These are phyloP conservation scores for Sporobolomyces roseus DNA, from an alignment of 768 basidiomycete genomes.

Conservation along the genomic window DNA sequence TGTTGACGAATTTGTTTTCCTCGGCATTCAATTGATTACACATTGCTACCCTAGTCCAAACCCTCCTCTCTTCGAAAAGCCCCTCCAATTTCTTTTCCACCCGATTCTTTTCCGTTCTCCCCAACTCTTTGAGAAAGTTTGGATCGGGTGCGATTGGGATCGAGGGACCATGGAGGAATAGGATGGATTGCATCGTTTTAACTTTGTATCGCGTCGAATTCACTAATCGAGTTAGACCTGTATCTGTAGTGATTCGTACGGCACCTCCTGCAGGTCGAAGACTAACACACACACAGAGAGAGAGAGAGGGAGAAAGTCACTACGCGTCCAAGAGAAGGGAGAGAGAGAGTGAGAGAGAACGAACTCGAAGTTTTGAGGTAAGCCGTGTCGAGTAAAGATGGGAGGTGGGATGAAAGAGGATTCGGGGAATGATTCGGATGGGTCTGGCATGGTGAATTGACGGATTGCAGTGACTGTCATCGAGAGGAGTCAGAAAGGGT, in stretches of 20 bases:
- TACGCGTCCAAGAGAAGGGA: not conserved
- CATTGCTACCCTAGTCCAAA: conserved; percentile 84
- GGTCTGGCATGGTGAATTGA: conserved; percentile 64
- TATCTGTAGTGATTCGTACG: conserved; percentile 58
- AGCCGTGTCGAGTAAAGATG: conserved; percentile 73
- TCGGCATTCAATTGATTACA: conserved; percentile 70
- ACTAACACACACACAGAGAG: no score
- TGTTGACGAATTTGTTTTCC: conserved; percentile 68
- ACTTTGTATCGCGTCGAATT: conserved; percentile 81
- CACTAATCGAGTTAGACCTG: conserved; percentile 74
- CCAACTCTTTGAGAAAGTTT: conserved; percentile 3
- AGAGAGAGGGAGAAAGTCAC: not conserved
- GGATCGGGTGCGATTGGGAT: conserved; percentile 30
- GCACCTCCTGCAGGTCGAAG: conserved; percentile 6
- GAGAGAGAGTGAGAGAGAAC: no score
- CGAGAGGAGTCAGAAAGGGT: conserved; percentile 9
- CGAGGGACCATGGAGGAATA: conserved; percentile 28
- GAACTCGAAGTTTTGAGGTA: conserved; percentile 69
- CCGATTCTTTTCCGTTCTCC: conserved; percentile 24
- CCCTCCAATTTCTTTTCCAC: conserved; percentile 60
- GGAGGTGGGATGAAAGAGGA: conserved; percentile 72
- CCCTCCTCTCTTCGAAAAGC: conserved; percentile 69
- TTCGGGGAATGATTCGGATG: conserved; percentile 59
- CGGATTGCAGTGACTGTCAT: conserved; percentile 66
- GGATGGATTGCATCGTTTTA: conserved; percentile 27